These are phyloP conservation scores for Hyaloscypha variabilis DNA, from an alignment of 495 filamentous ascomycete species.

Conservation along the genomic window DNA sequence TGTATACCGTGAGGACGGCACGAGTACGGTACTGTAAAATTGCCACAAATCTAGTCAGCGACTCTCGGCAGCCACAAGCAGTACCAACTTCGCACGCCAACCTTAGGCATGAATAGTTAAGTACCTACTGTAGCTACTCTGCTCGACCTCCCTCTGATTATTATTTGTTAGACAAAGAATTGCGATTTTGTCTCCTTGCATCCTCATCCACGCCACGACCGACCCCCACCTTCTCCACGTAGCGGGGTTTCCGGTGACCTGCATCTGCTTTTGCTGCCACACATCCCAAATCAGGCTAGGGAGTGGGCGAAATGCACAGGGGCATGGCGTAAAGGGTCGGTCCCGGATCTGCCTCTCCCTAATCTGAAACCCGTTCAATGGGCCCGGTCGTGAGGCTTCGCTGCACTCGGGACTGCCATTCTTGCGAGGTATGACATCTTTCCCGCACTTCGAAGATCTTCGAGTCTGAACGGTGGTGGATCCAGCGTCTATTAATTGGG, in stretches of 20 bases:
- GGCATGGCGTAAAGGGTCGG: not conserved
- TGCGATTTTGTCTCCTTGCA: not conserved
- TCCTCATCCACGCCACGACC: not conserved
- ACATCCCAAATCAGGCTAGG: not conserved
- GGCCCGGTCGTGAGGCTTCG: not conserved
- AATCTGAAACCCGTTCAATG: not conserved
- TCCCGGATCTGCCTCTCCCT: not conserved
- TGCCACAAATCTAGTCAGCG: not conserved
- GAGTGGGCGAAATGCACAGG: not conserved
- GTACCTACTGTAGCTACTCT: too few relatives aligned
- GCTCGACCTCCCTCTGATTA: too few relatives aligned
- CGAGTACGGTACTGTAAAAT: not conserved
- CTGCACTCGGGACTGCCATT: not conserved
- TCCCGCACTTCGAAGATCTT: not conserved
- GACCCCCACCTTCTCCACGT: not conserved
- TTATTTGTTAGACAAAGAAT: not conserved
- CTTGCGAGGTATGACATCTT: not conserved
- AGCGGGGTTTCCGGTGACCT: not conserved
- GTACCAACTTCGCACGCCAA: too few relatives aligned
- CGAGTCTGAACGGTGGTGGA: constrained; percentile 4
- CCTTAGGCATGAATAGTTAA: too few relatives aligned
- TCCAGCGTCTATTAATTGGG: not conserved
- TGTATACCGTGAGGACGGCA: not conserved
- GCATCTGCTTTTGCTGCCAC: not conserved
- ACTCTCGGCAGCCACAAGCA: not conserved